These are phyloP conservation scores for Suillus occidentalis DNA, from an alignment of 768 basidiomycete species.

Conservation along the genomic window DNA sequence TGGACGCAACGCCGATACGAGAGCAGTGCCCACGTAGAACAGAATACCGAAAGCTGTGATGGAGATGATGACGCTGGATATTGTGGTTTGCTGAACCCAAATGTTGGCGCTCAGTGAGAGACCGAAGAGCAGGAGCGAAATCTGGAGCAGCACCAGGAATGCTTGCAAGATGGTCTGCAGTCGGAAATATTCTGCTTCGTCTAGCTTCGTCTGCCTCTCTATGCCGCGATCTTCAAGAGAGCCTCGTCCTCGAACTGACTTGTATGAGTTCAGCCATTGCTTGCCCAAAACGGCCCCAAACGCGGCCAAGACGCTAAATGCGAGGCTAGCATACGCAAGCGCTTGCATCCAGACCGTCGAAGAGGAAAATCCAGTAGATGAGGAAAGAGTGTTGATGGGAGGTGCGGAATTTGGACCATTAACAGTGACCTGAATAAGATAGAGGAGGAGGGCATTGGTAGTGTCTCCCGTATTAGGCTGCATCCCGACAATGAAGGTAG, in stretches of 20 bases:
- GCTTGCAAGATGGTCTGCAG: conserved; percentile 13
- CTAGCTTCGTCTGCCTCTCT: conserved; percentile 18
- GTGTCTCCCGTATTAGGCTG: background rate
- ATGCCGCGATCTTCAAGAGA: conserved; percentile 12
- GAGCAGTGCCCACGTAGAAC: conserved; percentile 14
- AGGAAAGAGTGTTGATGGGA: background rate
- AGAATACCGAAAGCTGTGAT: conserved; percentile 13
- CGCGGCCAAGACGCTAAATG: background rate
- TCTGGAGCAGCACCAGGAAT: conserved; percentile 19
- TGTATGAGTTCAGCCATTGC: background rate
- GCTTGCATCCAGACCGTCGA: background rate
- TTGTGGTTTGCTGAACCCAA: conserved; percentile 11
- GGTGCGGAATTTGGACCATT: background rate
- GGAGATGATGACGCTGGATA: conserved; percentile 11
- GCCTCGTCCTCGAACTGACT: background rate
- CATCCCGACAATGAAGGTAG: background rate
- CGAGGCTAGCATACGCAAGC: background rate
- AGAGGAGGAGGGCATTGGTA: background rate
- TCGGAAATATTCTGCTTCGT: conserved; percentile 17
- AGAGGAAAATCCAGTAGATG: background rate
- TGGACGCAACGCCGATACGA: conserved; percentile 10
- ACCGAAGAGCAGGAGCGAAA: conserved; percentile 21
- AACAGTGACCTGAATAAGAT: background rate
- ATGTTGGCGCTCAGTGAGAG: conserved; percentile 14
- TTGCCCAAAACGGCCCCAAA: background rate